Conservation (phyloP, 2,329 filamentous ascomycete genomes). For the Penicillium sp. region DNA sequence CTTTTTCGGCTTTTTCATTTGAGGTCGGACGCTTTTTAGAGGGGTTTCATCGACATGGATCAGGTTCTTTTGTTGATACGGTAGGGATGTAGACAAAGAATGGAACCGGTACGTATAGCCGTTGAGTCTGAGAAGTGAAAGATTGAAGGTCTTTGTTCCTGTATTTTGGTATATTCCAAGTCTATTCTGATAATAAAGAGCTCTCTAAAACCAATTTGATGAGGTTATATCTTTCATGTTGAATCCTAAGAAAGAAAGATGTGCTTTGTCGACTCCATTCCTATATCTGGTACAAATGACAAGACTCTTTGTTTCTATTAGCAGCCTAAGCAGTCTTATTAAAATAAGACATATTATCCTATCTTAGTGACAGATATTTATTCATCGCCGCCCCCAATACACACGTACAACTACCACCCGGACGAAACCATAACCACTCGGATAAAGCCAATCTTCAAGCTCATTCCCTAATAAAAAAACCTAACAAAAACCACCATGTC, state of each 20-base stretch:
- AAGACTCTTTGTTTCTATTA: neutral
- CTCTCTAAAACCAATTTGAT: accelerated
- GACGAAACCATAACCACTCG: no score
- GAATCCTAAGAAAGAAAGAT: neutral
- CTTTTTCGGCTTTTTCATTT: neutral
- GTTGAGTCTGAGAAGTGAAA: neutral
- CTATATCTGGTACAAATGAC: neutral
- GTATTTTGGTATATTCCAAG: neutral
- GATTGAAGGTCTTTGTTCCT: neutral
- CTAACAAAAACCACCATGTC: neutral
- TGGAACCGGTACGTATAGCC: neutral
- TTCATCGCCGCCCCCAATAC: no score
- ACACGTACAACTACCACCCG: no score
- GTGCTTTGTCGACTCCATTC: neutral
- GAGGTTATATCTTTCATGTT: neutral
- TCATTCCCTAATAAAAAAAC: no score
- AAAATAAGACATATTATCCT: neutral
- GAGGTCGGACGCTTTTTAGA: neutral
- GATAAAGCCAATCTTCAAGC: neutral
- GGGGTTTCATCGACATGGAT: neutral
- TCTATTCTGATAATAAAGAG: neutral
- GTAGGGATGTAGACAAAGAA: neutral
- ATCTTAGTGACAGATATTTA: neutral
- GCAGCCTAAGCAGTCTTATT: neutral
- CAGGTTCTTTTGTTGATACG: neutral